Conservation (phyloP, 2,329 filamentous ascomycete genomes). For the Scedosporium apiospermum region DNA sequence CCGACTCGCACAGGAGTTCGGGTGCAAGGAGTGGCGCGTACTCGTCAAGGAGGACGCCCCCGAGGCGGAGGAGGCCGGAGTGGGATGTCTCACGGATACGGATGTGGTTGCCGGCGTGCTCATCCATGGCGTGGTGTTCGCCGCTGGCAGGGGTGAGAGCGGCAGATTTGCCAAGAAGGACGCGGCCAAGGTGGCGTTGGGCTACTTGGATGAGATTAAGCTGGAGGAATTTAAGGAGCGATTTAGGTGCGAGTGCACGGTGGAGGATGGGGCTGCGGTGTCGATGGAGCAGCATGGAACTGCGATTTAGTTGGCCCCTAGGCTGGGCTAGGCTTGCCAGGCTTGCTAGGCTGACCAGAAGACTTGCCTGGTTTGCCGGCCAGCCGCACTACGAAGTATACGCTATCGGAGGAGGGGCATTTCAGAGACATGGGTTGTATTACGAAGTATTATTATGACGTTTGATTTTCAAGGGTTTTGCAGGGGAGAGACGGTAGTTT, state of each 20-base stretch:
- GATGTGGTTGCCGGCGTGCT: constrained; percentile 63
- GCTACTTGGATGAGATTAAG: constrained; percentile 31
- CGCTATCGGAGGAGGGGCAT: too few relatives aligned
- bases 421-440: too few relatives aligned
- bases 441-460: too few relatives aligned
- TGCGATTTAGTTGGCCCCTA: not conserved
- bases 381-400: too few relatives aligned
- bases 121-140: constrained; percentile 63
- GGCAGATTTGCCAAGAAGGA: constrained; percentile 64
- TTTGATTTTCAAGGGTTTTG: too few relatives aligned
- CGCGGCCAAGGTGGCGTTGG: constrained; percentile 51
- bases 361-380: too few relatives aligned
- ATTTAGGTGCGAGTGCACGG: constrained; percentile 56
- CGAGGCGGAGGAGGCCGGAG: constrained; percentile 29
- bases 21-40: constrained; percentile 52
- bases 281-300: not conserved
- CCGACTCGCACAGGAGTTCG: constrained; percentile 53
- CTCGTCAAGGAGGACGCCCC: constrained; percentile 39
- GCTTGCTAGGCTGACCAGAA: too few relatives aligned
- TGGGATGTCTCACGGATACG: constrained; percentile 27
- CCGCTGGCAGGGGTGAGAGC: constrained; percentile 50
- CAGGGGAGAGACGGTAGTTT: too few relatives aligned
- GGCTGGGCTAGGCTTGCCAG: not conserved
- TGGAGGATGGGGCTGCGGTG: constrained; percentile 10
- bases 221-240: constrained; percentile 47